Percentiles rank a stretch among this genome's conserved stretches.
phyloP scores from a whole-genome alignment of 352 stramenopile genomes.

The Lagenidium giganteum region DNA sequence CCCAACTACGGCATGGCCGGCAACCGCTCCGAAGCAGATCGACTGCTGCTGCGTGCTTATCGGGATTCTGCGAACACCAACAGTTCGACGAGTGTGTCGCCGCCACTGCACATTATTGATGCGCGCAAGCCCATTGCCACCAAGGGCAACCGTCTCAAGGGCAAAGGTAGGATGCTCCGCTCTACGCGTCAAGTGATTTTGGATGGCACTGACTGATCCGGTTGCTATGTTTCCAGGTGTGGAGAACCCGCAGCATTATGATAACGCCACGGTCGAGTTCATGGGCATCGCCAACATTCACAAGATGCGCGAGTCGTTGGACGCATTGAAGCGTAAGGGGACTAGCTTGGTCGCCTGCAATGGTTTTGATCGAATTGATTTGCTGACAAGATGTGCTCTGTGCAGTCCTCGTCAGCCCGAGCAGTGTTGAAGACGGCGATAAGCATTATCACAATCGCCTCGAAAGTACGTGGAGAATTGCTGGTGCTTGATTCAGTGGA shows the following conservation, averaged over 20 bases:
- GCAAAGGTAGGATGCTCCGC: conserved; percentile 69
- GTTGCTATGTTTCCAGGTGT: conserved; percentile 56
- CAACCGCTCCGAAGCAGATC: conserved; percentile 91
- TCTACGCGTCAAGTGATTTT: neutral
- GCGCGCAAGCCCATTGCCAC: conserved; percentile 77
- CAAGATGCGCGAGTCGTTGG: conserved; percentile 95
- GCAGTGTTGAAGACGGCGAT: conserved; percentile 77
- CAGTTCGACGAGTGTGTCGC: conserved; percentile 55
- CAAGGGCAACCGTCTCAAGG: conserved; percentile 77
- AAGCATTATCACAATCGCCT: conserved; percentile 86
- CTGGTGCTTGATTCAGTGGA: neutral
- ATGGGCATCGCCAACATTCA: conserved; percentile 99
- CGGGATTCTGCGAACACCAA: conserved; percentile 83
- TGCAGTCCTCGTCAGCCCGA: conserved; percentile 73
- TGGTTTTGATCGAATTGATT: too few species aligned
- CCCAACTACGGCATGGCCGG: conserved; percentile 96
- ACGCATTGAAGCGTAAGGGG: conserved; percentile 74
- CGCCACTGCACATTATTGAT: conserved; percentile 82
- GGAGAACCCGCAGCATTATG: conserved; percentile 96
- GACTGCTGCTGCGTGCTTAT: conserved; percentile 83
- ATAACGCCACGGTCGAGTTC: conserved; percentile 94
- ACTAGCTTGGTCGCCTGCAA: too few species aligned
- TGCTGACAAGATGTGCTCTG: conserved; percentile 6
- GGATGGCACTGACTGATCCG: neutral
- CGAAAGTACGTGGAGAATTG: conserved; percentile 64